Base-by-base conservation (phyloP, 306 rosid genomes). In the Carpinus fangiana region DNA sequence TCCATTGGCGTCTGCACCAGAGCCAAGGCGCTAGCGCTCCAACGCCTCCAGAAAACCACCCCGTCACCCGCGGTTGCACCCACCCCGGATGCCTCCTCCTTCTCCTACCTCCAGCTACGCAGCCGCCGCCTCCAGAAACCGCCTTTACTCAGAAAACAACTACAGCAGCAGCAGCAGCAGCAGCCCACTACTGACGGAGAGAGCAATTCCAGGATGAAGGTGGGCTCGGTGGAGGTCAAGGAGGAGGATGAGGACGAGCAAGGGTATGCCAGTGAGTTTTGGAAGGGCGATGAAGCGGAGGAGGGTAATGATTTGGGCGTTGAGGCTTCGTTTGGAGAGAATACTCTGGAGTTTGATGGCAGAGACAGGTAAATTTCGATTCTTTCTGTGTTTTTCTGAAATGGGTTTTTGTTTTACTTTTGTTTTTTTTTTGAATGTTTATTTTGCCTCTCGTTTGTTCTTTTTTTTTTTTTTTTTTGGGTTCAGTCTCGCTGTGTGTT, bases 51-150 rank as follows among this genome's bases (percentile, higher is more conserved):
- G 64, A 88, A 89, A 16, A 36, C 81, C 0, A 13, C 69, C 28
- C 6, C 60, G 47, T 5, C 74, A 48, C 38, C 82, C 3, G 14
- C 52, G 7, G 61, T 57, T 0, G 79, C 79, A 47, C 84, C 53
- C 0, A 28, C 12, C 76, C 45, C 78, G 0, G 91, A 85, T 73
- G 47, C 80, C 14, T 84, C 93, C 13, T 79, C 89, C 11, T 73
- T 83, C 51, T 75, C 86, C 47, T 93, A 90, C 74, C 97, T 93
- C 57, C 90, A 93, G 83, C 98, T 93, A 54, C 81, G 98, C 8
- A 91, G 89, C 79, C 97, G 98, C 77, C 93, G 98, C 70, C 97
- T 93, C 48, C 87, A 74, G 72, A 94, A 93, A 70, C 87, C 86
- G 0, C 82, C 84, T 0, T 68, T 84, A 3, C 82, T 78, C 21